Conservation (phyloP, 306 rosid genomes). For the Arachis hypogaea region DNA sequence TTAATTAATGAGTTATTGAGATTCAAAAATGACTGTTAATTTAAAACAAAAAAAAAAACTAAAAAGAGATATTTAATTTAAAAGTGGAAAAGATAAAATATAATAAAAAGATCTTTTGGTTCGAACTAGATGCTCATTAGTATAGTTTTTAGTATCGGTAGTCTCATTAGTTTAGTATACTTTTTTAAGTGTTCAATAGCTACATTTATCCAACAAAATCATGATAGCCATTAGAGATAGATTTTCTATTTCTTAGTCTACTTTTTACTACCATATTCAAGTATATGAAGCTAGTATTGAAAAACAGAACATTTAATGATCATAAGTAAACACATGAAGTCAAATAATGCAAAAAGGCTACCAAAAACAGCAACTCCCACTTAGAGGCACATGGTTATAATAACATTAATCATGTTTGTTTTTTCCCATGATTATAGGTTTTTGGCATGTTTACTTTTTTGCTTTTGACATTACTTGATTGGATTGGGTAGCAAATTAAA, state of each 20-base stretch:
- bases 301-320: conserved; percentile 18
- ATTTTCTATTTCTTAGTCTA: conserved; percentile 31
- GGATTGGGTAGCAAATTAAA: conserved; percentile 23
- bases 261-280: conserved; percentile 37
- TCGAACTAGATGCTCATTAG: too few relatives aligned
- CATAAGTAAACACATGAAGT: conserved; percentile 37
- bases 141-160: too few relatives aligned
- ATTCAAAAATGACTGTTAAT: too few relatives aligned
- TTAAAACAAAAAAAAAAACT: too few relatives aligned
- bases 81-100: too few relatives aligned
- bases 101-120: too few relatives aligned
- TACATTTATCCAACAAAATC: conserved; percentile 19
- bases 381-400: conserved; percentile 37
- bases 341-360: conserved; percentile 33
- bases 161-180: background rate
- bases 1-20: too few relatives aligned
- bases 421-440: conserved; percentile 36
- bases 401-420: conserved; percentile 37
- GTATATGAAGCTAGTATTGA: conserved; percentile 19
- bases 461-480: conserved; percentile 37
- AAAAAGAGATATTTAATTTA: too few relatives aligned
- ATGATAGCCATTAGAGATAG: conserved; percentile 8
- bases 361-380: conserved; percentile 6
- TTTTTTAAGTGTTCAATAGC: background rate
- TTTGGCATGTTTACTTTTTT: conserved; percentile 42